Base-by-base conservation (phyloP, 2,329 filamentous ascomycete species). In the Torrubiellomyces zombiae region DNA sequence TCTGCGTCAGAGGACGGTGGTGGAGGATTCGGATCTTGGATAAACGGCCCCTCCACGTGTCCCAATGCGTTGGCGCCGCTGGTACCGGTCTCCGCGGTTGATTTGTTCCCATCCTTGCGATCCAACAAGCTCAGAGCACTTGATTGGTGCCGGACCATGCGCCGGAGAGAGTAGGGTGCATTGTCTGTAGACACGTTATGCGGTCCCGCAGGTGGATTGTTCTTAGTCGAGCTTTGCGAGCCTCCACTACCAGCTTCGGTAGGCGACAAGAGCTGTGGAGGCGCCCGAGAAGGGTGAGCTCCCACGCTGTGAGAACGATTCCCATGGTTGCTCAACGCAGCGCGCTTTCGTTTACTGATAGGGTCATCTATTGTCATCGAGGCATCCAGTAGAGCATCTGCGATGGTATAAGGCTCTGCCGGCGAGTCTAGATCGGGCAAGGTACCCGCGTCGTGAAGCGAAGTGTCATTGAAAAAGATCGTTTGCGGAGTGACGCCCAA, bases 361-460 rank as follows among this genome's bases (percentile, higher is more conserved):
- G 71, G 58, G 34, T 77, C 73, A 40, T 86, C 77, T 33, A 89
- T 82, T 1, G 78, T 83, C 54, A 81, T 85, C 1, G 83, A 91
- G 6, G 89, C 89, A 48, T 95, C 89, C 16, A 92, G 60, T 10
- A 95, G 58, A 5, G 89, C 89, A 50, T 95, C 86, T 4, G 80
- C 72, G 36, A 95, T 89, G 0, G 83, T 92, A 37, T 81, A 78
- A 5, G 70, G 66, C 7, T 51, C 56, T 2, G 35, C 23, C 3
- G 44, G 45, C 7, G 38, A 38, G 9, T 48, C 45, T 9, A 51
- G 32, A 12, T 53, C 40, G 4, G 39, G 39, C 2, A 37, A 27
- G 6, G 40, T 33, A 30, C 44, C 58, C 29, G 50, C 33, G 10
- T 53, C 49, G 13, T 57, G 59, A 7, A 70, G 51, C 7, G 68